phyloP scores from a whole-genome alignment of 2,329 filamentous ascomycete species.

The Cytospora chrysosperma region DNA sequence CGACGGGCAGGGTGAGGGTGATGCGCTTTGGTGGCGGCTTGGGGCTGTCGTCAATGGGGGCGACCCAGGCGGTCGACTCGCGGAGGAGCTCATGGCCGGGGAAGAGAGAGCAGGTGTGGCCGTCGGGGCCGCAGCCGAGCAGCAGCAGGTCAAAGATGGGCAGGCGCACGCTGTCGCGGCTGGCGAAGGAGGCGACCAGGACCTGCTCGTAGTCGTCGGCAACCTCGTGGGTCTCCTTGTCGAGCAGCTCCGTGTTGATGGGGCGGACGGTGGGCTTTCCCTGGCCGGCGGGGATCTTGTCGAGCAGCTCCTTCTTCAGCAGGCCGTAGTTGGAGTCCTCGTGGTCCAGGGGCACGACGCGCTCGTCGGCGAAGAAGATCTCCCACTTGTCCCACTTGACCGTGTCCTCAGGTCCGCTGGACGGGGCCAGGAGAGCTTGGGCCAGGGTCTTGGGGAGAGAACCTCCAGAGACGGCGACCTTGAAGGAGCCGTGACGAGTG shows the following conservation, averaged over 20 bases:
- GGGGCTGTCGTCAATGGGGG: slow-evolving; percentile 86
- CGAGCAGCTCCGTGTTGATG: slow-evolving; percentile 64
- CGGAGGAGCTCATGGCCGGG: slow-evolving; percentile 83
- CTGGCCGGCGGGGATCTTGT: slow-evolving; percentile 73
- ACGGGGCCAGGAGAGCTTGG: slow-evolving; percentile 69
- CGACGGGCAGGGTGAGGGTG: slow-evolving; percentile 87
- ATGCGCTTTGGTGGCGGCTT: slow-evolving; percentile 92
- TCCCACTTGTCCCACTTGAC: slow-evolving; percentile 87
- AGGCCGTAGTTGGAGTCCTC: slow-evolving; percentile 92
- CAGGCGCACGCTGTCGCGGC: slow-evolving; percentile 88
- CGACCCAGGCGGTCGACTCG: slow-evolving; percentile 88
- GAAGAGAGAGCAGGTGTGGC: slow-evolving; percentile 96
- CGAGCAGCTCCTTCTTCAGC: slow-evolving; percentile 81
- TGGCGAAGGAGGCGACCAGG: slow-evolving; percentile 82
- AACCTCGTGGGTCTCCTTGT: slow-evolving; percentile 79
- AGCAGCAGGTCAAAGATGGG: slow-evolving; percentile 94
- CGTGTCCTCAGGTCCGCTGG: slow-evolving; percentile 54
- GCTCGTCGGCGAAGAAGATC: slow-evolving; percentile 98
- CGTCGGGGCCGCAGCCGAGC: slow-evolving; percentile 91
- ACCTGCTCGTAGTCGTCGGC: slow-evolving; percentile 91
- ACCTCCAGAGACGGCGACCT: slow-evolving; percentile 89
- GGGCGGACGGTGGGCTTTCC: slow-evolving; percentile 72
- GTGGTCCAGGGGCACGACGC: slow-evolving; percentile 87
- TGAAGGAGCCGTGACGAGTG: slow-evolving; percentile 79
- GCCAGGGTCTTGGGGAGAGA: slow-evolving; percentile 88